Conservation (phyloP, 2,329 filamentous ascomycete genomes). For the Gnomoniopsis smithogilvyi region DNA sequence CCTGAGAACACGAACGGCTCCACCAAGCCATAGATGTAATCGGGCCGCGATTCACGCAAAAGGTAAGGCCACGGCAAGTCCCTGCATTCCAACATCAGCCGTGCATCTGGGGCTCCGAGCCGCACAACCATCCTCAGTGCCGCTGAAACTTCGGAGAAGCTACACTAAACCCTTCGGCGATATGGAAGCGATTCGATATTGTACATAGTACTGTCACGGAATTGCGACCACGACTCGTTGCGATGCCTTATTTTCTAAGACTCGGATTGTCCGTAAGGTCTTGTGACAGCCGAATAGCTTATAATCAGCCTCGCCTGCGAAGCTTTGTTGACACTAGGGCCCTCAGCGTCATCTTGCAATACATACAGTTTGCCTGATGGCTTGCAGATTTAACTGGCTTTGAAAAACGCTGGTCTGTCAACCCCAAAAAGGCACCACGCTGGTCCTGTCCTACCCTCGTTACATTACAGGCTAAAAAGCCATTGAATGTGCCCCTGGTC, state of each 20-base stretch:
- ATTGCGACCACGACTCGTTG: not conserved
- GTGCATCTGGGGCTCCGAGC: not conserved
- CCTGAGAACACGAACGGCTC: not conserved
- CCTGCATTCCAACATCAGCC: not conserved
- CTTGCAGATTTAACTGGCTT: too few species aligned
- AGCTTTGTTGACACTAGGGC: not conserved
- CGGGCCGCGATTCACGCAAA: not conserved
- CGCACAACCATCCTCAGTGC: not conserved
- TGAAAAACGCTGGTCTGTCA: too few species aligned
- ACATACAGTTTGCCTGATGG: not conserved
- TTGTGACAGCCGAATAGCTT: not conserved
- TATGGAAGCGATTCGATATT: not conserved
- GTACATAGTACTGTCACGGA: not conserved
- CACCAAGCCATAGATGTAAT: not conserved
- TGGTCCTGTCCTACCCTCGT: too few species aligned
- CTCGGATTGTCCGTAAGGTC: not conserved
- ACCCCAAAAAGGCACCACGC: too few species aligned
- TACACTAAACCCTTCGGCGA: not conserved
- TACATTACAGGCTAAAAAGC: too few species aligned
- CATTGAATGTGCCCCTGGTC: too few species aligned
- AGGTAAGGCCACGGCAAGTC: not conserved
- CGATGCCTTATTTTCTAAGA: not conserved
- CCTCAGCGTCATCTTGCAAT: not conserved
- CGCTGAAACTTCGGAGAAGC: not conserved
- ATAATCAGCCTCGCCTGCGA: not conserved